These are phyloP conservation scores for Anthracocystis setariae DNA, from an alignment of 1,284 basidiomycete genomes.

Conservation along the genomic window DNA sequence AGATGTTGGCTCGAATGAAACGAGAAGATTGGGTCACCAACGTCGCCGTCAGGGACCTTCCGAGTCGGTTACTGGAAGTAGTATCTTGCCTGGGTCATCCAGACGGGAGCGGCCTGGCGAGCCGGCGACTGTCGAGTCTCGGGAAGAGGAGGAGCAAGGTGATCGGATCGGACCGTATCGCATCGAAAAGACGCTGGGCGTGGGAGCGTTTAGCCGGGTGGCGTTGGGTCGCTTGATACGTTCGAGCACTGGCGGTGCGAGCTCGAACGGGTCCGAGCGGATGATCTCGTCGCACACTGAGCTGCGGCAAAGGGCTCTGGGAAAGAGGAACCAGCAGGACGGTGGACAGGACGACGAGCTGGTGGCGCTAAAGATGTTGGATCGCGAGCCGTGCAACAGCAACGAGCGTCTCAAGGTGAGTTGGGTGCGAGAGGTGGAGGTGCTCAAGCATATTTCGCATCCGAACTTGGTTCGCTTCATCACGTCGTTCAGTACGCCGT, in stretches of 20 bases:
- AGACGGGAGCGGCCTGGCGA: conserved; percentile 7
- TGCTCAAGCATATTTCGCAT: conserved; percentile 85
- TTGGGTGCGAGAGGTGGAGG: conserved; percentile 87
- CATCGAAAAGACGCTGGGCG: conserved; percentile 57
- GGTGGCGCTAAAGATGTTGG: conserved; percentile 87
- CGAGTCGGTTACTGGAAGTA: conserved; percentile 27
- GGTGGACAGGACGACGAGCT: conserved; percentile 68
- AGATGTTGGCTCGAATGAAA: conserved; percentile 2
- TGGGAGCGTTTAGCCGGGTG: conserved; percentile 65
- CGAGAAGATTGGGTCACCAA: conserved; percentile 8
- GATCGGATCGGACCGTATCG: conserved; percentile 55
- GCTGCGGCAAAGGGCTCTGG: conserved; percentile 33
- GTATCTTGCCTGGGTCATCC: conserved; percentile 24
- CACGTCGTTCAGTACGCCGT: conserved; percentile 77
- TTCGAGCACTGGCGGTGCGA: not conserved
- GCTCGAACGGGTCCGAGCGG: conserved; percentile 6
- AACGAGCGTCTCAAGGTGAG: conserved; percentile 81
- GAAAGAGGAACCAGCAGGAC: not conserved
- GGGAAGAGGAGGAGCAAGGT: conserved; percentile 54
- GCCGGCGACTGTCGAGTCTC: conserved; percentile 18
- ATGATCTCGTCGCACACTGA: conserved; percentile 31
- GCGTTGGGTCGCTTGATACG: conserved; percentile 50
- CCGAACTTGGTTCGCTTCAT: conserved; percentile 82
- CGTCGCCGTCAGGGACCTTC: conserved; percentile 27
- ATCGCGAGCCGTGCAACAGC: conserved; percentile 72